Evolutionary conservation across 2,329 filamentous ascomycete genomes (phyloP).

Genomic region (Fusarium domesticum): DNA sequence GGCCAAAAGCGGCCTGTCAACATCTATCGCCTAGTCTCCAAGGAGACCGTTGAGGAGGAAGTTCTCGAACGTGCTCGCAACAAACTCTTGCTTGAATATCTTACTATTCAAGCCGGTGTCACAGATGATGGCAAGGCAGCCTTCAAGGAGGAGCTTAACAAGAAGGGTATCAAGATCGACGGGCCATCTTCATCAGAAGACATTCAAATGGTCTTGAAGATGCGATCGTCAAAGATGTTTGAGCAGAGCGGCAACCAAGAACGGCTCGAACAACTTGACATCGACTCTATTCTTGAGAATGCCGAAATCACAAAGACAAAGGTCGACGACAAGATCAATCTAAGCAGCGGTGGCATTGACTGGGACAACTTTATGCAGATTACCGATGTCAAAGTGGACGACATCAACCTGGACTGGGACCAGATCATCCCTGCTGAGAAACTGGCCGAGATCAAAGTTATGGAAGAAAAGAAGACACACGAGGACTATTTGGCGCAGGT

Average conservation of each 20-base stretch:
- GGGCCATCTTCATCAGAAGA: conserved; percentile 91
- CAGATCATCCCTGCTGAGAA: conserved; percentile 96
- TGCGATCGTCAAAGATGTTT: conserved; percentile 98
- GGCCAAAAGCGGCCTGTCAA: conserved; percentile 95
- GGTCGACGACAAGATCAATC: conserved; percentile 84
- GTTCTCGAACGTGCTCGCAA: conserved; percentile 94
- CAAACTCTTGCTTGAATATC: conserved; percentile 94
- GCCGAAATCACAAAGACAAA: conserved; percentile 97
- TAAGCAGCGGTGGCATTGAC: conserved; percentile 80
- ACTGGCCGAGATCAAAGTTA: conserved; percentile 81
- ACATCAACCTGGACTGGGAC: conserved; percentile 82
- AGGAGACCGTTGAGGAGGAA: conserved; percentile 97
- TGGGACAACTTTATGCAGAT: conserved; percentile 97
- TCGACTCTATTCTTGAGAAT: conserved; percentile 94
- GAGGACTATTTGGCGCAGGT: conserved; percentile 79
- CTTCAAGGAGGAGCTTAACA: conserved; percentile 69
- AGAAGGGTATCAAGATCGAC: conserved; percentile 68
- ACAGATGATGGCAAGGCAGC: conserved; percentile 92
- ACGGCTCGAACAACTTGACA: conserved; percentile 94
- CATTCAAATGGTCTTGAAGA: conserved; percentile 94
- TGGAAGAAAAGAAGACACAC: conserved; percentile 80
- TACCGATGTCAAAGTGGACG: conserved; percentile 94
- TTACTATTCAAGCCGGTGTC: conserved; percentile 94
- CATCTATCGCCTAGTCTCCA: conserved; percentile 93
- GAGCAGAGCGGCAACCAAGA: conserved; percentile 96